Conservation (phyloP, 148 eudicot species). For the Chenopodium album region DNA sequence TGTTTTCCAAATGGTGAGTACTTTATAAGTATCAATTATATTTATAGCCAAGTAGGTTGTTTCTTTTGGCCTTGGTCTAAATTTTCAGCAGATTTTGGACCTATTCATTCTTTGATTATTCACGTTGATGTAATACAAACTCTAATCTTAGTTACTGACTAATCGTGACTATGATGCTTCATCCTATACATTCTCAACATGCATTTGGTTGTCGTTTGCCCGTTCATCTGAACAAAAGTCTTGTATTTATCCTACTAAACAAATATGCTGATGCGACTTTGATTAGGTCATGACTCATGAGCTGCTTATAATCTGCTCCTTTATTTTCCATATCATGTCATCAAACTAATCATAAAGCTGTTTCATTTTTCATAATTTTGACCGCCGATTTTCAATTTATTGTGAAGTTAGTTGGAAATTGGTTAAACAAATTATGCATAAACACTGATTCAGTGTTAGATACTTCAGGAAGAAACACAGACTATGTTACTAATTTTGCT, state of each 20-base stretch:
- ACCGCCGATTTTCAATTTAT: slow-evolving; percentile 2
- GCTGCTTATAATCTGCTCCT: not conserved
- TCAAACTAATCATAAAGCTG: not conserved
- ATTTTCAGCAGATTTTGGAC: slow-evolving; percentile 20
- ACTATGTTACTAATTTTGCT: not conserved
- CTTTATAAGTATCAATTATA: not conserved
- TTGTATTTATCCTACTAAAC: slow-evolving; percentile 8
- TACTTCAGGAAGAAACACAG: not conserved
- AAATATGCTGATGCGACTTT: slow-evolving; percentile 19
- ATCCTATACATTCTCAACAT: not conserved
- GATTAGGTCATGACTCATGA: slow-evolving; percentile 21
- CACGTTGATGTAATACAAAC: slow-evolving; percentile 1
- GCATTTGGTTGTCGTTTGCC: not conserved
- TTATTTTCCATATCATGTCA: not conserved
- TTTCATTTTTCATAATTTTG: slow-evolving; percentile 9
- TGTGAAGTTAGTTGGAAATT: slow-evolving; percentile 19
- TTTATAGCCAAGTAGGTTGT: not conserved
- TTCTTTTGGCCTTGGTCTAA: not conserved
- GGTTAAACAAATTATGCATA: slow-evolving; percentile 17
- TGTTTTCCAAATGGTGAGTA: not conserved
- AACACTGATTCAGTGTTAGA: not conserved
- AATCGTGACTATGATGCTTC: not conserved
- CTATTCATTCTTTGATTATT: slow-evolving; percentile 8
- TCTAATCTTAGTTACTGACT: not conserved
- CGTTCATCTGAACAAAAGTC: not conserved